Base-by-base conservation (phyloP, 2,329 filamentous ascomycete species). In the Achaetomium macrosporum region DNA sequence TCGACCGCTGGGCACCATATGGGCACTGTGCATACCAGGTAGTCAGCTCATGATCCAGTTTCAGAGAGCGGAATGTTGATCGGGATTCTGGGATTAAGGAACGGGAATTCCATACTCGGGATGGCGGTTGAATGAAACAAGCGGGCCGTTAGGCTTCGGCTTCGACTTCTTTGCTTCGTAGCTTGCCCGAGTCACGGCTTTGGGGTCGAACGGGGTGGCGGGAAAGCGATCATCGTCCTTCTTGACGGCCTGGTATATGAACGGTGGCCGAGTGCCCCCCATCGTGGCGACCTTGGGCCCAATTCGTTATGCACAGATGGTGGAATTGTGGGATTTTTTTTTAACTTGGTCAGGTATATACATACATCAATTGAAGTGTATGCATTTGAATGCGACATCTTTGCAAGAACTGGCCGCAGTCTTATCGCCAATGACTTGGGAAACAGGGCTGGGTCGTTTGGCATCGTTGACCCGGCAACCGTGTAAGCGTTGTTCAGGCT, bases 61-160 rank as follows among this genome's bases (percentile, higher is more conserved):
- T 35, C 42, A n/a, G 42, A 10, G 2, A n/a, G 37, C 16, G 35
- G 36, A 39, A 47, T 44, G 36, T 19, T 17, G 30, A 17, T 30
- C 19, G 9, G 49, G 25, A 15, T 29, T 51, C 13, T 48, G 56
- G 50, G 53, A 51, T 53, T 35, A 10, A 20, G 25, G 12, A 30
- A n/a, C 10, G 20, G 30, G 42, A 16, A 19, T 29, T 15, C 11
- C 83, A 65, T 77, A 90, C 85, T 96, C 90, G 1, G 91, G 90
- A 69, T 96, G 91, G 53, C 81, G 79, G 68, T 95, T 93, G 75
- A 96, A 87, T 55, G 86, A 80, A 57, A 96, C 72, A 58, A 95
- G 72, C 12, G 90, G 90, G 0, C 90, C 90, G 49, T 87, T 76
- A 42, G 77, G 79, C 75, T 87, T 85, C 40, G 81, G 76, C 64